Evolutionary conservation across 2,329 filamentous ascomycete genomes (phyloP), one percentile per base, ranked within the genome.

Genomic region (Epichloe bromicola): DNA sequence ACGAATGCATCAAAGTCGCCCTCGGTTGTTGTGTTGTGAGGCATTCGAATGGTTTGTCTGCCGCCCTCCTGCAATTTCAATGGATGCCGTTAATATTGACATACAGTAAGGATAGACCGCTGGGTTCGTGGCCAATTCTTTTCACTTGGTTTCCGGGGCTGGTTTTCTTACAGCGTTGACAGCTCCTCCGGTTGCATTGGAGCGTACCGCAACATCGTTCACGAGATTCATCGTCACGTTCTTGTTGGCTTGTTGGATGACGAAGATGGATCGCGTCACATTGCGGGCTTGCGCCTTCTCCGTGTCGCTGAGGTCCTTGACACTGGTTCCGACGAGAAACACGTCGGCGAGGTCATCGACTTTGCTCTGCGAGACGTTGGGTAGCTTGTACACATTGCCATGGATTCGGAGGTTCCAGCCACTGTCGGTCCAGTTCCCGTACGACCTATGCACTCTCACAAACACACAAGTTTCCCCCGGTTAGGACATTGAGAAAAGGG

Each of bases 341-440:
- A 79, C 65, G 56, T 88, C 81, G 52, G 85, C 83, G 3, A 89
- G 71, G 38, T 82, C 72, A 57, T 90, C 76, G 44, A 90, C 69
- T 57, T 79, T 85, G 36, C 71, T 69, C 57, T 79, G 71, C 1
- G 75, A 76, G 36, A 85, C 82, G 53, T 86, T 78, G 1, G 86
- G 86, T 55, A 85, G 77, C 65, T 88, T 89, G 73, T 83, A 90
- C n/a, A 89, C 82, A 60, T 88, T 88, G 57, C 86, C 86, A 57
- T 85, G 86, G 55, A 89, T 79, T 30, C 85, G 76, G 3, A 89
- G 74, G 55, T 82, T 87, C 86, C 86, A 90, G 36, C 83, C 83
- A 52, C 80, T 67, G n/a, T 82, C 72, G 1, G 86, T 89, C 80
- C 83, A 90, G 56, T 90, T 90, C n/a, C 74, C 86, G 57, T 85